Base-by-base conservation (phyloP, 306 rosid species). In the Lagenaria siceraria region DNA sequence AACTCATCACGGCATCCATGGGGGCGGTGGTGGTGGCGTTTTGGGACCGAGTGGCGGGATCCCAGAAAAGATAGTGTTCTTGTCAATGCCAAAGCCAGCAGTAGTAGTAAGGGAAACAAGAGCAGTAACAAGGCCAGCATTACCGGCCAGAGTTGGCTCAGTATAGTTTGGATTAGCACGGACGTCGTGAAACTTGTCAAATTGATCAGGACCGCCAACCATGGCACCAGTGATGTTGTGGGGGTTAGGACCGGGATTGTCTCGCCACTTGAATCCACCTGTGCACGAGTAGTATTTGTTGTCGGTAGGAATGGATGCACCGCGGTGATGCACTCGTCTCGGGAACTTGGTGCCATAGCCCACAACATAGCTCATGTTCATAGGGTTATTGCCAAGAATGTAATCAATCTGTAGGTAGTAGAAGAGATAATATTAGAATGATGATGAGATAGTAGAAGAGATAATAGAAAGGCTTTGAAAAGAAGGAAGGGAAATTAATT, bases 51-150 rank as follows among this genome's bases (percentile, higher is more conserved):
- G 84, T 1, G 96, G 90, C 19, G 96, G 96, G 83, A 88, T 81
- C 6, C 81, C 87, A 7, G 88, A 80, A 65, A 90, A 90, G 46
- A 90, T 90, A 31, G 89, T 81, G 51, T 88, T 90, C 31, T 35
- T 78, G 77, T 90, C 92, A 79, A 90, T 60, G 35, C 84, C 81
- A 56, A 21, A 49, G 11, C 87, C 85, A 3, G 86, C 75, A 5
- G 83, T 84, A 24, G 14, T 58, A 9, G 92, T 85, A n/a, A 88
- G 79, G 38, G 96, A 87, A 71, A 77, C 79, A 62, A 88, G 85
- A 18, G 96, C 96, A 69, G 92, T 89, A 77, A 90, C 92, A 14
- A 90, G 80, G 19, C 87, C 92, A 27, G 96, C 92, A 77, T 90
- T 90, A 69, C 92, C 90, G 0, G 90, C 91, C 1, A 90, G 19